Conservation (phyloP, 1,284 basidiomycete genomes). For the Ceratobasidium sp. region DNA sequence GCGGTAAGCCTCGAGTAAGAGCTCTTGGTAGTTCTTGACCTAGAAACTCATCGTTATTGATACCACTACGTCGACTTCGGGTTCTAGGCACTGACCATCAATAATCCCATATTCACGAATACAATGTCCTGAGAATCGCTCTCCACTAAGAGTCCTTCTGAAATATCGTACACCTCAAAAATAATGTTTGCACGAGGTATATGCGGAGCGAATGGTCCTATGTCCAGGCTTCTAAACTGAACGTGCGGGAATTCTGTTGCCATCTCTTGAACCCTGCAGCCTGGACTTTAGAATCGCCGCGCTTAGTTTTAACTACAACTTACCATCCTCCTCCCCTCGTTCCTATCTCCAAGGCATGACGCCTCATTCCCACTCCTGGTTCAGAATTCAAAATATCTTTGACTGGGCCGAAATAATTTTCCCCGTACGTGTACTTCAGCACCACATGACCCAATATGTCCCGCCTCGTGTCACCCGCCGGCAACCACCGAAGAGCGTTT, state of each 20-base stretch:
- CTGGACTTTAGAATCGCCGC: too few species aligned
- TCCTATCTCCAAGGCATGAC: not conserved
- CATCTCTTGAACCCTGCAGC: not conserved
- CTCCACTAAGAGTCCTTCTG: not conserved
- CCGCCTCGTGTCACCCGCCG: slow-evolving; percentile 8
- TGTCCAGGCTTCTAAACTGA: not conserved
- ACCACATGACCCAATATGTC: not conserved
- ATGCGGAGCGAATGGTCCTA: not conserved
- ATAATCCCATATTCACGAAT: not conserved
- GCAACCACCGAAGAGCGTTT: slow-evolving; percentile 1
- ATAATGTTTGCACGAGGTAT: not conserved
- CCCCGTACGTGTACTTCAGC: not conserved
- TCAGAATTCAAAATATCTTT: not conserved
- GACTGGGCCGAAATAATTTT: slow-evolving; percentile 3
- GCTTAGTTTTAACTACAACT: too few species aligned
- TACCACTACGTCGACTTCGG: too few species aligned
- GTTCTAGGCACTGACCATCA: not conserved
- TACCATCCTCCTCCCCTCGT: not conserved
- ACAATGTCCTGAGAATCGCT: slow-evolving; percentile 6
- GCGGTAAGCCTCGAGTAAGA: not conserved
- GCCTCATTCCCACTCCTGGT: not conserved
- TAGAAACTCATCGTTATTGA: not conserved
- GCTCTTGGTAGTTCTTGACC: not conserved
- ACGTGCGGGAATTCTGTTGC: not conserved
- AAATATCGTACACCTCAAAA: not conserved